Conservation (phyloP, 768 basidiomycete species). For the Phaeotremella fagi region DNA sequence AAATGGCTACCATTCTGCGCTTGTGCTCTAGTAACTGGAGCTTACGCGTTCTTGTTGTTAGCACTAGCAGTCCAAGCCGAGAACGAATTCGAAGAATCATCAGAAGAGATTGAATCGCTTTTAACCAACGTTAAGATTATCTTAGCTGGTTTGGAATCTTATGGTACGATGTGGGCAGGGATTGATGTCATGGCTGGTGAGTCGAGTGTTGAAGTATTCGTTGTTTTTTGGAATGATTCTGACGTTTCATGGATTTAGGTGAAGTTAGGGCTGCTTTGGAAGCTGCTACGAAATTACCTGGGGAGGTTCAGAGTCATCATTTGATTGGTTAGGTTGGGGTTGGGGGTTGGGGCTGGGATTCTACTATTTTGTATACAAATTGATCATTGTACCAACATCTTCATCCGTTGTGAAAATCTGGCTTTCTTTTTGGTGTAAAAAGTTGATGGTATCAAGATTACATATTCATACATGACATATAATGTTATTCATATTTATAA, state of each 20-base stretch:
- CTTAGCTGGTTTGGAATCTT: slow-evolving; percentile 44
- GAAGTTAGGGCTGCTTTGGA: slow-evolving; percentile 45
- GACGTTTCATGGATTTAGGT: slow-evolving; percentile 13
- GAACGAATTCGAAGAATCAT: slow-evolving; percentile 14
- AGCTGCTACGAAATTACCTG: slow-evolving; percentile 37
- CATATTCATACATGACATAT: too few species aligned
- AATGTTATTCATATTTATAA: too few species aligned
- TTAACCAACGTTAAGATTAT: slow-evolving; percentile 48
- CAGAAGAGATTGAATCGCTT: slow-evolving; percentile 43
- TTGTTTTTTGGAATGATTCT: background rate
- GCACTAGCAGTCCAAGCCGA: slow-evolving; percentile 46
- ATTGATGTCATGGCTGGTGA: slow-evolving; percentile 47
- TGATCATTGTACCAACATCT: too few species aligned
- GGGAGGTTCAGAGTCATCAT: slow-evolving; percentile 23
- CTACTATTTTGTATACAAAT: too few species aligned
- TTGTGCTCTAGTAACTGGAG: slow-evolving; percentile 44
- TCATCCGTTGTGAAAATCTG: too few species aligned
- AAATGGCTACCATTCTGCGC: slow-evolving; percentile 48
- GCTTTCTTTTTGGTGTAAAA: too few species aligned
- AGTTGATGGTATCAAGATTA: too few species aligned
- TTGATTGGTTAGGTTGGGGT: background rate
- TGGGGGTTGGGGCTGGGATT: background rate
- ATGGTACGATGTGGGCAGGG: slow-evolving; percentile 47
- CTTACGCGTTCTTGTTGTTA: slow-evolving; percentile 45
- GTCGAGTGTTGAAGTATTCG: slow-evolving; percentile 8